phyloP scores from a whole-genome alignment of 352 stramenopile species.

The Elongisporangium prolatum region DNA sequence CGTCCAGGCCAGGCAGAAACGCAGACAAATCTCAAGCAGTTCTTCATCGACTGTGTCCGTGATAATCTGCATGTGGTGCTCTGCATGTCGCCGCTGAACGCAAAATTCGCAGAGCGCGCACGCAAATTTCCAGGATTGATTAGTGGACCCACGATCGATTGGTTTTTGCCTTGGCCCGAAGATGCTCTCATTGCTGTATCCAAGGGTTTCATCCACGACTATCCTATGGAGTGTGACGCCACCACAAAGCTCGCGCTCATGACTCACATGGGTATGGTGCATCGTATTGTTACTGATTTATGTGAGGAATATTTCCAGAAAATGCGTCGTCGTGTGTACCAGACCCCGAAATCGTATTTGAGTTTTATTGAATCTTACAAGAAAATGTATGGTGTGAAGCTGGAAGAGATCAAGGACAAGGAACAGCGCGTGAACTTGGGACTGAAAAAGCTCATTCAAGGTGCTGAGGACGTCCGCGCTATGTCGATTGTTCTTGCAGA shows the following conservation, averaged over 20 bases:
- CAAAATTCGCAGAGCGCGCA: conserved; percentile 95
- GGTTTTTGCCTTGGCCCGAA: conserved; percentile 98
- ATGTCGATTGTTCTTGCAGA: conserved; percentile 97
- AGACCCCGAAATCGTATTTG: conserved; percentile 98
- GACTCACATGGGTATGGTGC: conserved; percentile 98
- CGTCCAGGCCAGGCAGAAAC: conserved; percentile 93
- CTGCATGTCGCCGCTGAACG: conserved; percentile 99
- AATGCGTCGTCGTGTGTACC: conserved; percentile 96
- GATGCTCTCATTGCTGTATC: conserved; percentile 96
- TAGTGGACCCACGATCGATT: conserved; percentile 97
- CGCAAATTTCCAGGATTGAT: conserved; percentile 98
- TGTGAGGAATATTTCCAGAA: conserved; percentile 99
- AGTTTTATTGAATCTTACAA: conserved; percentile 99
- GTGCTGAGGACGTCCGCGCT: conserved; percentile 94
- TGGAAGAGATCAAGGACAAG: conserved; percentile 95
- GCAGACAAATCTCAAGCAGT: conserved; percentile 96
- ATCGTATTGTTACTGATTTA: conserved; percentile 95
- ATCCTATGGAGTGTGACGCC: conserved; percentile 92
- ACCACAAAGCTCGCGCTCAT: conserved; percentile 88
- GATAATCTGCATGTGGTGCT: conserved; percentile 98
- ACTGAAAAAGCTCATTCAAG: conserved; percentile 97
- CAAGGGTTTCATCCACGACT: conserved; percentile 96
- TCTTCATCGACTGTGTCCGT: conserved; percentile 97
- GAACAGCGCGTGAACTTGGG: conserved; percentile 96
- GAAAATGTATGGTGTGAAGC: conserved; percentile 93